Base-by-base conservation (phyloP, 164 flowering plant species). In the Magnolia kwangsiensis region DNA sequence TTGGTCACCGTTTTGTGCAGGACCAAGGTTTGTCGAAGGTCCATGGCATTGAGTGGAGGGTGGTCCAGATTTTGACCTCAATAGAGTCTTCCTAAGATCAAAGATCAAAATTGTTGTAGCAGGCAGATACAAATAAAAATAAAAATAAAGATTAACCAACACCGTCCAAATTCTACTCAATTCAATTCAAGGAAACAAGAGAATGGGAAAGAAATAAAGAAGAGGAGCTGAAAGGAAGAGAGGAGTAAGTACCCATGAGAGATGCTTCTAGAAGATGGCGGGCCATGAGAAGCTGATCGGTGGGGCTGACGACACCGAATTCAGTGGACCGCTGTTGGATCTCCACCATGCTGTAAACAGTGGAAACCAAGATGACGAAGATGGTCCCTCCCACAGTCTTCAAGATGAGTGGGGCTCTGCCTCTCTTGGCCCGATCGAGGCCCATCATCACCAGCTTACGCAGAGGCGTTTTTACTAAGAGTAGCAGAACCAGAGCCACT, bases 281-380 rank as follows among this genome's bases (percentile, higher is more conserved):
- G 72, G 89, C 84, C 86, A 90, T 78, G 67, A 96, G 85, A 76
- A 96, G 87, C 90, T 96, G 95, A 86, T 96, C 97, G 63, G 98
- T 94, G 5, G 96, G 93, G 61, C 85, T 91, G 76, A 79, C 77
- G 37, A 63, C 71, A 8, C 81, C 93, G 8, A 86, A 84, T 6
- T 84, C 90, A 67, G 77, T 74, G 78, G 88, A 64, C 18, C 92
- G 91, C 69, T 79, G 81, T 83, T 79, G 88, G 84, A 94, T 87
- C 89, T 82, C 86, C 70, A 83, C 74, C 80, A 88, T 81, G 73
- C 92, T 87, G 79, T 88, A 88, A 8, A 87, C 72, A 66, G 88
- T 87, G 45, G 96, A 85, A 31, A 78, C 8, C 82, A 92, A 66
- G 19, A 94, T 85, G 7, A 89, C 69, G 19, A 76, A 78, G 1